Evolutionary conservation across 208 protist species (phyloP).

Genomic region (Acanthamoeba lenticulata): DNA sequence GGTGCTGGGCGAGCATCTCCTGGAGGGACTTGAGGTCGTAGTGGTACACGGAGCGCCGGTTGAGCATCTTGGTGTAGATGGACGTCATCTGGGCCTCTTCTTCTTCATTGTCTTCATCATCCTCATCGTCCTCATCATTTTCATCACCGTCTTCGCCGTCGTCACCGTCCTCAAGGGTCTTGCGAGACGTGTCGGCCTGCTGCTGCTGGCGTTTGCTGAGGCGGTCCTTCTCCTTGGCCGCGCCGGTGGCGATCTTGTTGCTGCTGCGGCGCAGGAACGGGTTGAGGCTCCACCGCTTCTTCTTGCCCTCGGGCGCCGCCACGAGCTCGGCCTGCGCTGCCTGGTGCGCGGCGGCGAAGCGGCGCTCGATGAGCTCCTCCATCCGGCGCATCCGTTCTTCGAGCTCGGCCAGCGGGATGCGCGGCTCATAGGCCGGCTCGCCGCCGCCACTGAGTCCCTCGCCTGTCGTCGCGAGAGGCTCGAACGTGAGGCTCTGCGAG

Average conservation of each 20-base stretch:
- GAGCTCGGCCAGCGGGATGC: conserved; percentile 9
- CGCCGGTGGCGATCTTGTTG: background rate
- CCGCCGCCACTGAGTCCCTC: background rate
- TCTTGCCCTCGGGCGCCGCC: background rate
- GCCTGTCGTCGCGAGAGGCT: background rate
- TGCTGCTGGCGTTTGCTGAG: background rate
- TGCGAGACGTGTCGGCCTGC: background rate
- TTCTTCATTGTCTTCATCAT: background rate
- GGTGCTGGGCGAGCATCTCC: background rate
- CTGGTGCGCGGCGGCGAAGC: background rate
- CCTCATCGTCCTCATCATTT: background rate
- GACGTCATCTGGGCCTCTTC: too few relatives aligned
- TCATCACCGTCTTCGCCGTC: background rate
- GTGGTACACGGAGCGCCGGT: background rate
- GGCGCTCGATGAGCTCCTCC: background rate
- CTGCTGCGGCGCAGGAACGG: background rate
- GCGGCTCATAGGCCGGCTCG: background rate
- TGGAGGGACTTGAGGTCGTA: background rate
- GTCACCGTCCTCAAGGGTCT: background rate
- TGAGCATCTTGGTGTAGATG: background rate
- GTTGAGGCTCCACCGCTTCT: background rate
- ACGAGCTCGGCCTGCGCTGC: background rate
- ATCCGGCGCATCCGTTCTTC: background rate
- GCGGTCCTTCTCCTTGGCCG: background rate
- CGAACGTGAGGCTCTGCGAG: conserved; percentile 1